Evolutionary conservation across 1,284 basidiomycete species (phyloP).

Genomic region (Cryptococcus jaspeensis): DNA sequence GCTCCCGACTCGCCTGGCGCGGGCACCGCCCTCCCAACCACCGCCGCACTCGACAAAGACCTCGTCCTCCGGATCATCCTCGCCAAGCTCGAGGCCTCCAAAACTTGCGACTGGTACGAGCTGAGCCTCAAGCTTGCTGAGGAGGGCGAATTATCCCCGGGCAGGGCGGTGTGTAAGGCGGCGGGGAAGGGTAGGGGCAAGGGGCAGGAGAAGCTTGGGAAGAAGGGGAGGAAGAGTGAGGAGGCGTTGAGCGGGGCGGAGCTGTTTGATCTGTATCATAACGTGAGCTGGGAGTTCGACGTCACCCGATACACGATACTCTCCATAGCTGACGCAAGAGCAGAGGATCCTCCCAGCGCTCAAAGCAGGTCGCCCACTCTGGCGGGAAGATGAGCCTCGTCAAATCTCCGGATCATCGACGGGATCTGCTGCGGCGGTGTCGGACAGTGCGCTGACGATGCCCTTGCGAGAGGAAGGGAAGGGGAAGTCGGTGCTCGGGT

Average conservation of each 20-base stretch:
- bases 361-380: not conserved
- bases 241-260: conserved; percentile 21
- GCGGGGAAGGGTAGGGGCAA: conserved; percentile 2
- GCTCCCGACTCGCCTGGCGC: no score
- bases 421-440: no score
- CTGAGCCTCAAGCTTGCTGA: conserved; percentile 18
- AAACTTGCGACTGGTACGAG: conserved; percentile 35
- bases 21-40: no score
- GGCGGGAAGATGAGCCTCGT: not conserved
- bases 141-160: not conserved
- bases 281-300: conserved; percentile 35
- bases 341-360: not conserved
- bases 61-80: conserved; percentile 30
- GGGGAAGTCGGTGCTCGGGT: not conserved
- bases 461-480: not conserved
- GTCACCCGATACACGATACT: no score
- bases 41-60: conserved; percentile 14
- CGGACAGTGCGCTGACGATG: not conserved
- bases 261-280: conserved; percentile 31
- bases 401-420: no score
- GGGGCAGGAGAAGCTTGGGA: conserved; percentile 2
- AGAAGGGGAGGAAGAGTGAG: conserved; percentile 1
- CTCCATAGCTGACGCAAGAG: not conserved
- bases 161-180: not conserved
- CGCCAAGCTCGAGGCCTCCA: conserved; percentile 29